These are phyloP conservation scores for Jamesozyma gamospora DNA, from an alignment of 805 yeast genomes.

Conservation along the genomic window DNA sequence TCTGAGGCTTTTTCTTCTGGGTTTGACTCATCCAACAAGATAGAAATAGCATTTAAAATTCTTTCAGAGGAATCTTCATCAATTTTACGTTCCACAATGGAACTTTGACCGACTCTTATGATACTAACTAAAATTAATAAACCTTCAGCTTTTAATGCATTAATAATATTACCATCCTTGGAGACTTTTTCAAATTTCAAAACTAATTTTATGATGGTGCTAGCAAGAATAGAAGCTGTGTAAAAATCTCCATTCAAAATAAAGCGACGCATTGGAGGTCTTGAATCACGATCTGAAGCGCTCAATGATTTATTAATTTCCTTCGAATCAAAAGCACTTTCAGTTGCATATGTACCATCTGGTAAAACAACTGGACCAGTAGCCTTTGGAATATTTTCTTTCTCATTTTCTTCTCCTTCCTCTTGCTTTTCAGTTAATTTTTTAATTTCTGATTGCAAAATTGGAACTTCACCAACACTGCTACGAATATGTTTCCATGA, in stretches of 20 bases:
- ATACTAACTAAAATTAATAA: constrained; percentile 86
- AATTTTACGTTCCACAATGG: constrained; percentile 58
- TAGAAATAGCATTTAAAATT: constrained; percentile 75
- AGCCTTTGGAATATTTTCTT: constrained; percentile 25
- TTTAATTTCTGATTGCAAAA: constrained; percentile 60
- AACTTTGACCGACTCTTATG: constrained; percentile 74
- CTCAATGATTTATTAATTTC: constrained; percentile 78
- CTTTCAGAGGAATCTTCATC: constrained; percentile 98
- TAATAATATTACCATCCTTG: constrained; percentile 45
- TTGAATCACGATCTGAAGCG: constrained; percentile 35
- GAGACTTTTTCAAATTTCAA: constrained; percentile 58
- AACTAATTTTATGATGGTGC: constrained; percentile 81
- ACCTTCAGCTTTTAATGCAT: constrained; percentile 91
- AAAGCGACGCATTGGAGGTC: constrained; percentile 71
- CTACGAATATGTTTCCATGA: constrained; percentile 83
- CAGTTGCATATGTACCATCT: constrained; percentile 99
- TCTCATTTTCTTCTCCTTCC: constrained; percentile 24
- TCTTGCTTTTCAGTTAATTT: constrained; percentile 31
- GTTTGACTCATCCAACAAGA: constrained; percentile 51
- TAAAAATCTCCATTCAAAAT: constrained; percentile 84
- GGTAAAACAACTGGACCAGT: constrained; percentile 80
- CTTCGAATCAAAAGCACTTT: constrained; percentile 72
- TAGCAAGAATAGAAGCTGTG: constrained; percentile 76
- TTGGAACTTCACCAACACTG: constrained; percentile 86
- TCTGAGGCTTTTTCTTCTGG: constrained; percentile 36